Evolutionary conservation across 2,329 filamentous ascomycete genomes (phyloP).

Genomic region (Zymoseptoria ardabiliae): DNA sequence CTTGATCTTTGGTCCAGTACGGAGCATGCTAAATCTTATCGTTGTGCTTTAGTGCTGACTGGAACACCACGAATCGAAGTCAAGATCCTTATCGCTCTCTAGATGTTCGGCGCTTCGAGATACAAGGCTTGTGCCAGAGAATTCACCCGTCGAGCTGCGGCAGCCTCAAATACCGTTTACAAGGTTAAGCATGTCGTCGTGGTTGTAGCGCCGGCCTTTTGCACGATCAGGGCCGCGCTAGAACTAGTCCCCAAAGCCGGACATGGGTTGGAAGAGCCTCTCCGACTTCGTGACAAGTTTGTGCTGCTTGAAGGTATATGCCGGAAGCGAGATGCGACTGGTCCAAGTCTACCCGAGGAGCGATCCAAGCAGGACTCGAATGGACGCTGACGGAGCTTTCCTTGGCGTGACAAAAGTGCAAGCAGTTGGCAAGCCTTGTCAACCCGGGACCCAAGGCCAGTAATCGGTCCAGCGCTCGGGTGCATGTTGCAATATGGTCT

Average conservation of each 20-base stretch:
- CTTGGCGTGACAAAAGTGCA: too few relatives aligned
- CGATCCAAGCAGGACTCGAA: too few relatives aligned
- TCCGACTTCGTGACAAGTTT: too few relatives aligned
- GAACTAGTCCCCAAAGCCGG: not conserved
- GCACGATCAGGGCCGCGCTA: not conserved
- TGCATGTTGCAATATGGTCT: too few relatives aligned
- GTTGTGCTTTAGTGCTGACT: not conserved
- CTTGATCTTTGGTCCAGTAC: not conserved
- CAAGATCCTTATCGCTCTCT: not conserved
- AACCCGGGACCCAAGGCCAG: too few relatives aligned
- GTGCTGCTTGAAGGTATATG: too few relatives aligned
- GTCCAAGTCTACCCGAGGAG: too few relatives aligned
- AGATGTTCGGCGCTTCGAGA: too few relatives aligned
- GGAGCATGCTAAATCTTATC: not conserved
- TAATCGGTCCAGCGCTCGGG: too few relatives aligned
- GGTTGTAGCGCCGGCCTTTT: not conserved
- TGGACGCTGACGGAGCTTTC: too few relatives aligned
- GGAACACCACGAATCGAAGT: not conserved
- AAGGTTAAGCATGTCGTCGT: not conserved
- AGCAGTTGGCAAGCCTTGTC: too few relatives aligned
- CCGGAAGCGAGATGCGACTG: too few relatives aligned
- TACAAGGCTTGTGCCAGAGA: not conserved
- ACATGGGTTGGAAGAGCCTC: not conserved
- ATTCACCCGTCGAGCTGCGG: not conserved
- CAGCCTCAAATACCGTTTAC: not conserved